These are phyloP conservation scores for Lactifluus hygrophoroides DNA, from an alignment of 768 basidiomycete genomes.

Conservation along the genomic window DNA sequence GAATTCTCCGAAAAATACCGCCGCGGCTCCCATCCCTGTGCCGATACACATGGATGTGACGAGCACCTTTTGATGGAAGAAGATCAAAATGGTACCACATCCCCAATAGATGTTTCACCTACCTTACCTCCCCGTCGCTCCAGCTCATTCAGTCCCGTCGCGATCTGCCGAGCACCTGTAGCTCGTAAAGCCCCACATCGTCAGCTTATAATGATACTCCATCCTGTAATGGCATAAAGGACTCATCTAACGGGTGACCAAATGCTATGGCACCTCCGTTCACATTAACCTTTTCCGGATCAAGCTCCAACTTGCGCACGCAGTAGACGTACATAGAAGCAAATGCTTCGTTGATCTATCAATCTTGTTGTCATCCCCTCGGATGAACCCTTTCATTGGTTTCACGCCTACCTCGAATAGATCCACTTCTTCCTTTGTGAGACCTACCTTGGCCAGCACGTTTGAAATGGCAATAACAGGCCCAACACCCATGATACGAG, in stretches of 20 bases:
- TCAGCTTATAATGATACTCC: conserved; percentile 21
- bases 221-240: background rate
- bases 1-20: conserved; percentile 54
- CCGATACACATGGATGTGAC: conserved; percentile 89
- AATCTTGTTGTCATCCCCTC: background rate
- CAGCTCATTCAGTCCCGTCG: conserved; percentile 71
- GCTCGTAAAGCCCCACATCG: conserved; percentile 39
- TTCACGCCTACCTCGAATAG: conserved; percentile 54
- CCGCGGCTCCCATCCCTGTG: conserved; percentile 89
- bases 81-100: background rate
- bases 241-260: conserved; percentile 76
- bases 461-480: conserved; percentile 78
- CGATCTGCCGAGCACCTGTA: conserved; percentile 80
- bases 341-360: conserved; percentile 86
- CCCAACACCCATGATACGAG: conserved; percentile 84
- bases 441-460: conserved; percentile 57
- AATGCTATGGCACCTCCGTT: conserved; percentile 89
- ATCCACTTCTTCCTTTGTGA: conserved; percentile 64
- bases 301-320: conserved; percentile 54
- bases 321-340: conserved; percentile 77
- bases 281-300: conserved; percentile 67
- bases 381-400: background rate
- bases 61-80: conserved; percentile 45
- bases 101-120: conserved; percentile 18
- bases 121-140: conserved; percentile 63